Evolutionary conservation across 805 yeast genomes (phyloP).

Genomic region (Candida ascalaphidarum): DNA sequence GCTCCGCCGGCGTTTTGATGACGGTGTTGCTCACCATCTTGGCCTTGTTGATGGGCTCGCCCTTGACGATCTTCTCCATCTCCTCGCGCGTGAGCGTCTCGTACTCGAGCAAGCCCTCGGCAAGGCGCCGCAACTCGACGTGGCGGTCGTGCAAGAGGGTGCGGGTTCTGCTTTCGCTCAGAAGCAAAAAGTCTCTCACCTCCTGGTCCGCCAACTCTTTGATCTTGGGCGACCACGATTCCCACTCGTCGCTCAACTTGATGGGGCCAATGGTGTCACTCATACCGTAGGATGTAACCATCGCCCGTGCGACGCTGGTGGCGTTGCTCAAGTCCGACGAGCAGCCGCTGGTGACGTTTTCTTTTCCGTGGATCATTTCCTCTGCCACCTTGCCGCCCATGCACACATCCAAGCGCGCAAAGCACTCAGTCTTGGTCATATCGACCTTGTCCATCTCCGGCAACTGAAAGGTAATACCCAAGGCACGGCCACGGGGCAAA

Average conservation of each 20-base stretch:
- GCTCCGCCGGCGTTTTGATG: conserved; percentile 11
- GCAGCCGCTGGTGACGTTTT: conserved; percentile 92
- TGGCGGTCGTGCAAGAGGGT: conserved; percentile 50
- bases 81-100: conserved; percentile 91
- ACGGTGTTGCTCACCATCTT: conserved; percentile 72
- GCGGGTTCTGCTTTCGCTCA: conserved; percentile 76
- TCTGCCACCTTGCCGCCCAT: conserved; percentile 99
- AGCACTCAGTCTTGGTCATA: conserved; percentile 80
- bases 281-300: conserved; percentile 98
- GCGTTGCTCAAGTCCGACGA: conserved; percentile 87
- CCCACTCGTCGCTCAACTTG: conserved; percentile 84
- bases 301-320: conserved; percentile 87
- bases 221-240: conserved; percentile 84
- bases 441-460: conserved; percentile 98
- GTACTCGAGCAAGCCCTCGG: conserved; percentile 88
- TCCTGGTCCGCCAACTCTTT: conserved; percentile 91
- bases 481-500: conserved; percentile 91
- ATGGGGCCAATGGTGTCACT: conserved; percentile 90
- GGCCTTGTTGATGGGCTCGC: conserved; percentile 63
- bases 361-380: conserved; percentile 83
- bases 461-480: conserved; percentile 93
- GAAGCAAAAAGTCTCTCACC: conserved; percentile 65
- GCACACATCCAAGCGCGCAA: conserved; percentile 89
- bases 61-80: conserved; percentile 77
- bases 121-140: conserved; percentile 74